Evolutionary conservation across 208 protist species (phyloP), one percentile per base, ranked within the genome.

Genomic region (Leptomonas pyrrhocoris): DNA sequence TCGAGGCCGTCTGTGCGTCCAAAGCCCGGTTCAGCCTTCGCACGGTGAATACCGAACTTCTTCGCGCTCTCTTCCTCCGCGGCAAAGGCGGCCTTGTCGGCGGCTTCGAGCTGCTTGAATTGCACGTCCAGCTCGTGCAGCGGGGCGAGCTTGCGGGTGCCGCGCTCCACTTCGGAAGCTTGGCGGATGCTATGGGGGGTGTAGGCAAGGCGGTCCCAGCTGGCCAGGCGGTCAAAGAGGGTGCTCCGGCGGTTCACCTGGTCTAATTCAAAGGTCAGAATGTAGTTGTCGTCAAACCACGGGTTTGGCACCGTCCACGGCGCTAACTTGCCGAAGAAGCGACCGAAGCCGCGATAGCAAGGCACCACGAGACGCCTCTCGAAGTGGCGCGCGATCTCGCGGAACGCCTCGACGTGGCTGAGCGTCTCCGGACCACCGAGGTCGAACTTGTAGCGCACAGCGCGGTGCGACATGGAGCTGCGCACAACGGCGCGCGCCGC

Each of bases 281-380:
- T 79, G 80, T 86, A 95, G 79, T 95, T 95, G 73, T 95, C 89
- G 69, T 95, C 91, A 69, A 97, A 97, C 89, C 88, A 95, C 38
- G 93, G 93, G 71, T 94, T 93, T 18, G 93, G 93, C 16, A 91
- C 72, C 49, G 81, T 79, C 89, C 90, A 96, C 18, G 83, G 59
- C 4, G 83, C 75, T 8, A 96, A 74, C 59, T 95, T 95, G 36
- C 89, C 93, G 76, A 93, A 90, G 78, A 94, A 93, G 40, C 91
- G 89, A 9, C 84, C 89, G 42, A 97, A 65, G 34, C 91, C 89
- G 48, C 87, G 82, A 64, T 94, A 94, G 81, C 88, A 95, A 9
- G 91, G 89, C 36, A 97, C 56, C 2, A 95, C 89, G 9, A 93
- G 75, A 12, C 90, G 89, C 42, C 58, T 51, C 40, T 96, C 85